Percentiles rank a stretch among this genome's conserved stretches.
phyloP scores from a whole-genome alignment of 2,329 filamentous ascomycete species.

The Talaromyces sp. region DNA sequence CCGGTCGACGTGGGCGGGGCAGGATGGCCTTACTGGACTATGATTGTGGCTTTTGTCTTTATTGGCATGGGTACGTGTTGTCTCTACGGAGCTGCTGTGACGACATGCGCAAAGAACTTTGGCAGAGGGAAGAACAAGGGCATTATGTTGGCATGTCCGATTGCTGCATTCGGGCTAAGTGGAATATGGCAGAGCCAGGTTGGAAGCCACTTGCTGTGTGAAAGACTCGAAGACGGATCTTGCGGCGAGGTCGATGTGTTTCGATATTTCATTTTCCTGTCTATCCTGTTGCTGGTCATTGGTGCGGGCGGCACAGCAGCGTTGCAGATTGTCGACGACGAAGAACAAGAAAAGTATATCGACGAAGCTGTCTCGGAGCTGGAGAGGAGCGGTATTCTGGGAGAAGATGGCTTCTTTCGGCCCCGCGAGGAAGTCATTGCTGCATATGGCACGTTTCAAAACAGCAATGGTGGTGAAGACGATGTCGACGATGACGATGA shows the following conservation, averaged over 20 bases:
- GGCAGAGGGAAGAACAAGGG: conserved; percentile 82
- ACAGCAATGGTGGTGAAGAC: conserved; percentile 29
- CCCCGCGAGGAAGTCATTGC: conserved; percentile 43
- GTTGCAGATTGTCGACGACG: conserved; percentile 74
- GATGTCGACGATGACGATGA: conserved; percentile 40
- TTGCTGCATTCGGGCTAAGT: conserved; percentile 86
- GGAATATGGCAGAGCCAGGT: conserved; percentile 95
- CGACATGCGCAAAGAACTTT: conserved; percentile 97
- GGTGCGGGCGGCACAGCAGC: conserved; percentile 70
- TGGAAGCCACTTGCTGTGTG: conserved; percentile 71
- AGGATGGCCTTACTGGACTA: conserved; percentile 70
- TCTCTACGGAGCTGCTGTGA: conserved; percentile 89
- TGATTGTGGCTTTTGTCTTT: conserved; percentile 78
- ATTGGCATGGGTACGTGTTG: conserved; percentile 79
- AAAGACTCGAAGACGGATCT: conserved; percentile 59
- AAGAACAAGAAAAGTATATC: conserved; percentile 65
- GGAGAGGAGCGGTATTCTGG: conserved; percentile 77
- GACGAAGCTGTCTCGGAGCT: conserved; percentile 85
- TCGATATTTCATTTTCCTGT: conserved; percentile 82
- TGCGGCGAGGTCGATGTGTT: conserved; percentile 65
- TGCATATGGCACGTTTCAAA: conserved; percentile 39
- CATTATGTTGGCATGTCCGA: conserved; percentile 81
- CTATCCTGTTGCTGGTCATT: conserved; percentile 61
- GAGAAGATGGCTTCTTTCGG: conserved; percentile 65
- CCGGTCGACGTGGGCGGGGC: conserved; percentile 46